Evolutionary conservation across 2,329 filamentous ascomycete species (phyloP), one percentile per base, ranked within the genome.

Genomic region (Fusarium sp.): DNA sequence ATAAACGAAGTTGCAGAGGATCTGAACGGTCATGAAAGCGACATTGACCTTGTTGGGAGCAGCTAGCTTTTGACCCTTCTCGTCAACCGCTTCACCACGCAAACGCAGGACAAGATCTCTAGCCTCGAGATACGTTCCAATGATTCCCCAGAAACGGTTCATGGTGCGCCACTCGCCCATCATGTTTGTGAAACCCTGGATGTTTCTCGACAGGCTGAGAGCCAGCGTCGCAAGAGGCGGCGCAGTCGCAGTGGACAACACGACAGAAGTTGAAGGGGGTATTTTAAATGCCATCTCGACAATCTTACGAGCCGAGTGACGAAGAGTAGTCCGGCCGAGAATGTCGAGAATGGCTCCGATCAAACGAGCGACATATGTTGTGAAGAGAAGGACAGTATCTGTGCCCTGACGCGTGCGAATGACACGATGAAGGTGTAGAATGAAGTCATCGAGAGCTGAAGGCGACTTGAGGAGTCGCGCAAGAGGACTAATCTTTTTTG

Each of bases 111-210:
- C 65, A n/a, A 90, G 81, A 57, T 77, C 79, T 67, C 87, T 85
- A 18, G 85, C 89, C 84, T 90, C 92, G 70, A 90, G 83, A 80
- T 93, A 92, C 78, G 97, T 84, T 53, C 90, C 90, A 76, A 97
- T 75, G 74, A 94, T 78, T 1, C 89, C 91, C 91, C 93, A 97
- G 30, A 98, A 84, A 1, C 94, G 87, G 67, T 88, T 82, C 77
- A 94, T 93, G 62, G 90, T 91, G 65, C 92, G 85, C 66, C 90
- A 88, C 76, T 96, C 92, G 72, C 85, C 86, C 48, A 96, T 84
- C 56, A 95, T 82, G 34, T 81, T 84, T 20, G 90, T 88, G 16
- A 97, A 84, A 16, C 82, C 85, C 80, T 83, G 86, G 76, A 93
- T 82, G 74, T 86, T 81, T 47, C 76, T 78, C 18, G 87, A 84